A percentile compares a stretch with the other conserved stretches of the same genome.
phyloP scores from a whole-genome alignment of 495 filamentous ascomycete species.

The Cercophora sp. region DNA sequence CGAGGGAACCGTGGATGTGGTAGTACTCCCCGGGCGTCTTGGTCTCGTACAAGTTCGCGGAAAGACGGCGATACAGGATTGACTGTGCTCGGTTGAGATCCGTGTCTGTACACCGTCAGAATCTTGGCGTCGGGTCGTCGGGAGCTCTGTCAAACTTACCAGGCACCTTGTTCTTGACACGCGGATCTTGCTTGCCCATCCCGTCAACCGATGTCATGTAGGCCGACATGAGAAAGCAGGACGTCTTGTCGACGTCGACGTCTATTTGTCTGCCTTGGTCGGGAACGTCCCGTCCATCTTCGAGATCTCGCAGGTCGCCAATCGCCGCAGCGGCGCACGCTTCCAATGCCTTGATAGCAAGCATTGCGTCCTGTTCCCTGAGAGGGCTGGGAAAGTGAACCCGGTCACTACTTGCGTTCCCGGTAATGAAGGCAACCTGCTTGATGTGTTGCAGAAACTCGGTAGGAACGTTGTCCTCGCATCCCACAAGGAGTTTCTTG shows the following conservation, averaged over 20 bases:
- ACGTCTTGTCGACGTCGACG: conserved; percentile 60
- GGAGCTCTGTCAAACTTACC: conserved; percentile 43
- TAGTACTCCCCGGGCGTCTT: conserved; percentile 62
- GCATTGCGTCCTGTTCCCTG: conserved; percentile 64
- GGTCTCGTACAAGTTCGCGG: conserved; percentile 71
- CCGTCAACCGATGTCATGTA: conserved; percentile 70
- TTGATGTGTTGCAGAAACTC: conserved; percentile 24
- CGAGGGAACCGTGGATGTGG: conserved; percentile 75
- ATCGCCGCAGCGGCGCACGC: conserved; percentile 63
- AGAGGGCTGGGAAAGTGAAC: conserved; percentile 60
- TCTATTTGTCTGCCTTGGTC: conserved; percentile 43
- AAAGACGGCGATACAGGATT: conserved; percentile 67
- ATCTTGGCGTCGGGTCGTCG: too few relatives aligned
- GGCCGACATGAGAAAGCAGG: conserved; percentile 65
- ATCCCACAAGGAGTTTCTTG: conserved; percentile 19
- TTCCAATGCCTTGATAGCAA: conserved; percentile 67
- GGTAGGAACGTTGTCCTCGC: conserved; percentile 26
- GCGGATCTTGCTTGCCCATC: conserved; percentile 58
- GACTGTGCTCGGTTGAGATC: conserved; percentile 68
- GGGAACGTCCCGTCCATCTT: conserved; percentile 20
- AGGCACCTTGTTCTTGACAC: conserved; percentile 58
- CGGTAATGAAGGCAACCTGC: conserved; percentile 27
- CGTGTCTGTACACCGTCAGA: conserved; percentile 55
- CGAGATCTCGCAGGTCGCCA: conserved; percentile 52
- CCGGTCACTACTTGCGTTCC: conserved; percentile 27